Percentiles rank a stretch among this genome's conserved stretches.
These are phyloP conservation scores for Dipteronia dyeriana DNA, from an alignment of 345 rosid genomes.

Conservation along the genomic window DNA sequence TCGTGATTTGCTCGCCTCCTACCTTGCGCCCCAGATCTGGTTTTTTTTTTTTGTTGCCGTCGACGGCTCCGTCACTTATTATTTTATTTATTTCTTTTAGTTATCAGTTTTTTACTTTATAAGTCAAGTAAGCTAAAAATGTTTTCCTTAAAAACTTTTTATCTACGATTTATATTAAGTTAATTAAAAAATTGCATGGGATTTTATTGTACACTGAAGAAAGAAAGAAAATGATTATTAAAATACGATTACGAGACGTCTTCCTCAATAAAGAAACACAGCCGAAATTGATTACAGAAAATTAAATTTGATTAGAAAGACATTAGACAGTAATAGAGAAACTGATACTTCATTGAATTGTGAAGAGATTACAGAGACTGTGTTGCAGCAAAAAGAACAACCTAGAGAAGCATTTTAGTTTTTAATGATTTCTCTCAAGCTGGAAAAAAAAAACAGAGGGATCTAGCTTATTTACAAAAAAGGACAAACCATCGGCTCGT, in stretches of 20 bases:
- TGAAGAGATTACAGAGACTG: not conserved
- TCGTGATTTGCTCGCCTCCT: not conserved
- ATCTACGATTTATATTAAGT: no score
- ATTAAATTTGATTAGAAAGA: not conserved
- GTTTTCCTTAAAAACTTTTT: no score
- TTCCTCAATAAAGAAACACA: not conserved
- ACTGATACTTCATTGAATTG: not conserved
- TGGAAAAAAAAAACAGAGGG: slow-evolving; percentile 7
- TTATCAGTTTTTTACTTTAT: not conserved
- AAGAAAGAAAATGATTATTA: no score
- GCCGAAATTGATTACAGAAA: not conserved
- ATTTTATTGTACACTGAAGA: no score
- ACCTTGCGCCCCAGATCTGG: not conserved
- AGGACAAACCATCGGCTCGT: not conserved
- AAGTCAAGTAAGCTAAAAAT: not conserved
- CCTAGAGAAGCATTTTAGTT: not conserved
- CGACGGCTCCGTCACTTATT: not conserved
- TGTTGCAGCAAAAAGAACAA: slow-evolving; percentile 13
- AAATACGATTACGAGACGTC: no score
- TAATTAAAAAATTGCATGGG: no score
- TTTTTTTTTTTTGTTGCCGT: not conserved
- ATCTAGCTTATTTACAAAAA: slow-evolving; percentile 10
- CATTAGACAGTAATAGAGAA: not conserved
- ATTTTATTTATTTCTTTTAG: not conserved
- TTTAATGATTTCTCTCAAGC: not conserved